Base-by-base conservation (phyloP, 352 stramenopile species). In the Globisporangium cylindrosporum region DNA sequence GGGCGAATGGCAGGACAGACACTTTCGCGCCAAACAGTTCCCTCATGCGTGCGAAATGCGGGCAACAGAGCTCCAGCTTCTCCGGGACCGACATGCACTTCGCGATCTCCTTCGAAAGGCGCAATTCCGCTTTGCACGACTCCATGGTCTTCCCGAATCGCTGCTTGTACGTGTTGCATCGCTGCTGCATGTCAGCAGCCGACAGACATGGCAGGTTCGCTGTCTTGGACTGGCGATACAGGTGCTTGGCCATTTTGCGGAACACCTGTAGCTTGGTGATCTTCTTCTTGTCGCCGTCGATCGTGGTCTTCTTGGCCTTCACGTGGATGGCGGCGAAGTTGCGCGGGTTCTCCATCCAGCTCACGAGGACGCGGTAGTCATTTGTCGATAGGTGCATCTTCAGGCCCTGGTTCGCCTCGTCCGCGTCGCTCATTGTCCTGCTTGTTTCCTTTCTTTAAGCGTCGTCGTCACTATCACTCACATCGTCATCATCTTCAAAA, bases 281-380 rank as follows among this genome's bases (percentile, higher is more conserved):
- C n/a, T 64, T 55, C 34, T 64, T 55, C 59, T 46, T 29, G 55
- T 58, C 59, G 12, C 54, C 46, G 2, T 58, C 67, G 15, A 68
- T 62, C 1, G 36, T 53, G 29, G 46, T 66, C 49, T 70, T 65
- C 15, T 43, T 53, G 9, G 43, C 43, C 12, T 27, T 66, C 5
- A 59, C 51, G 25, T 73, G 54, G 22, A 68, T 68, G 0, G 58
- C 62, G 3, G 53, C 2, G 12, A 71, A 72, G n/a, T 76, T 72
- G 2, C 55, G 22, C 24, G 41, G 32, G 7, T 70, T 55, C 38
- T 76, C 66, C 62, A 76, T 73, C 70, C 66, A 76, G 54, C 29
- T 72, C 6, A 75, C 60, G 10, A 75, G 18, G 55, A 72, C 24
- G 27, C 46, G 59, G 22, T 72, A 69, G 36, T 69, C 56, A 25